Evolutionary conservation across 1,139 yeast species (phyloP), one percentile per base, ranked within the genome.

Genomic region (Torulaspora globosa): DNA sequence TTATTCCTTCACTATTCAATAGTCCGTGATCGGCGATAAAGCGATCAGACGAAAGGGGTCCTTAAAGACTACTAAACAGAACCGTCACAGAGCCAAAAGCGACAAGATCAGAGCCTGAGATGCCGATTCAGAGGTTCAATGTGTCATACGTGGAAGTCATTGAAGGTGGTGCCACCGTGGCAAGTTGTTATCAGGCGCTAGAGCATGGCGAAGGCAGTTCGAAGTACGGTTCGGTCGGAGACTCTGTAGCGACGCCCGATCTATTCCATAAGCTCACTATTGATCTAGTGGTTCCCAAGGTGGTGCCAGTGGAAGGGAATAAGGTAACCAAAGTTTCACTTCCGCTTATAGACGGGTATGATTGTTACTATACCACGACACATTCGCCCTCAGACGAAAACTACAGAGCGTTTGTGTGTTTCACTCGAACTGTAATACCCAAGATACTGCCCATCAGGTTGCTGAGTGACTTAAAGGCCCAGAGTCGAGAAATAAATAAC

Each of bases 241-340:
- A 48, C 21, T 38, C 47, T 16, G 54, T 45, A 23, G 54, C 51
- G 8, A 51, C 52, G 5, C 58, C 60, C 5, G 55, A 56, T 12
- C 37, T 58, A 29, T 62, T 63, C 38, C 64, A 58, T 41, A 51
- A 52, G 36, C 40, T 63, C 18, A 55, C 59, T 19, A 45, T 46
- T 11, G 66, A 62, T 24, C 43, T 62, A 47, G 65, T 63, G 12
- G 36, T 62, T 26, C 66, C 65, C n/a, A 62, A 61, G 42, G 65
- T 62, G 7, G 53, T 58, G 8, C 60, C 56, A 3, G 46, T 58
- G 15, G 51, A 50, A 26, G 67, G 67, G 3, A 63, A 63, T 43
- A 63, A 62, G 44, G 66, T 63, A 9, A 63, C 66, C 1, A 63
- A 63, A 40, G 53, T 63, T 19, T 56, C 66, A 2, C 47, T 51